Conservation (phyloP, 2,329 filamentous ascomycete species). For the Sarocladium strictum region DNA sequence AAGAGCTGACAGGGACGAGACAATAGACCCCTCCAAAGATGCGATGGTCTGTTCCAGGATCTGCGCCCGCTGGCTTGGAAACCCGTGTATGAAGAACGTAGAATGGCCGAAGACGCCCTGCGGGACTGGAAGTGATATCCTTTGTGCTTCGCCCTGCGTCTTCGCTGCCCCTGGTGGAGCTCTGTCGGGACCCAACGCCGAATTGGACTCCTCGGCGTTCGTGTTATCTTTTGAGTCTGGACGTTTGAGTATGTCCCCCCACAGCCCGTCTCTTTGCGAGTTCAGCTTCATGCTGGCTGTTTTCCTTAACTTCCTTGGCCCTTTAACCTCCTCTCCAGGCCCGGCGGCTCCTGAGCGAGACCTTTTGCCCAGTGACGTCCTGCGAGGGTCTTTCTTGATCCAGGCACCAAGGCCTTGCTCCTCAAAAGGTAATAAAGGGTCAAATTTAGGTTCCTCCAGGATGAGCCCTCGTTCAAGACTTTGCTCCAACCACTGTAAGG, state of each 20-base stretch:
- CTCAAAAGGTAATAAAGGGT: slow-evolving; percentile 62
- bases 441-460: slow-evolving; percentile 78
- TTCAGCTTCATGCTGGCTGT: slow-evolving; percentile 80
- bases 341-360: slow-evolving; percentile 41
- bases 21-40: slow-evolving; percentile 41
- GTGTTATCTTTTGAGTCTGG: slow-evolving; percentile 29
- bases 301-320: slow-evolving; percentile 76
- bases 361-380: slow-evolving; percentile 50
- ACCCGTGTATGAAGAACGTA: slow-evolving; percentile 56
- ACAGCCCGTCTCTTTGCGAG: slow-evolving; percentile 76
- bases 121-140: neutral
- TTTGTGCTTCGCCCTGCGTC: slow-evolving; percentile 15
- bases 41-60: slow-evolving; percentile 41
- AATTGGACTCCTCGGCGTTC: slow-evolving; percentile 15
- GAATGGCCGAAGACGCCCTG: slow-evolving; percentile 47
- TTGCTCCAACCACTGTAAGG: slow-evolving; percentile 78
- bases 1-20: slow-evolving; percentile 35
- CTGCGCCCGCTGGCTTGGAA: slow-evolving; percentile 44
- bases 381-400: slow-evolving; percentile 44
- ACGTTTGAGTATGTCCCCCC: slow-evolving; percentile 75
- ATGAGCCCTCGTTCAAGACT: slow-evolving; percentile 84
- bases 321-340: slow-evolving; percentile 48
- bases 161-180: neutral
- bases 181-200: neutral
- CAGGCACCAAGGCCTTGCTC: slow-evolving; percentile 75